phyloP scores from a whole-genome alignment of 768 basidiomycete genomes.

The Melanogaster broomeanus region DNA sequence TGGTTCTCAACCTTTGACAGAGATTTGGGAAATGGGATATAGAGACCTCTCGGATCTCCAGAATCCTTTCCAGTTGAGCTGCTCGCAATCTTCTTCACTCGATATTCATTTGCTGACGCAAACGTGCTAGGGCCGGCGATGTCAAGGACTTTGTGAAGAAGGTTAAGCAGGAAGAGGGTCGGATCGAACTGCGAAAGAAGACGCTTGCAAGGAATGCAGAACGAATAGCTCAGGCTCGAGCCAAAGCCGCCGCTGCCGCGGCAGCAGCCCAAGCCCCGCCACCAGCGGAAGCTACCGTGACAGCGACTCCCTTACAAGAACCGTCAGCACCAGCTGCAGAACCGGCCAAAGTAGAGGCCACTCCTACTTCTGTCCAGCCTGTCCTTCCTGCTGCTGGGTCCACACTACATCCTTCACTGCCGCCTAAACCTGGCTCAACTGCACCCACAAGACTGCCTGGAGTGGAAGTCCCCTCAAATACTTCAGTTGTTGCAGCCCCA shows the following conservation, averaged over 20 bases:
- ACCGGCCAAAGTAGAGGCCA: slow-evolving; percentile 21
- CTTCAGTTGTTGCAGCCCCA: slow-evolving; percentile 9
- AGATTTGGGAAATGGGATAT: slow-evolving; percentile 86
- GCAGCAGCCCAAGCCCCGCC: slow-evolving; percentile 21
- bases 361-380: background rate
- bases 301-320: slow-evolving; percentile 17
- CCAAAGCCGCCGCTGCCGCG: slow-evolving; percentile 42
- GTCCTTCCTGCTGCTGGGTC: slow-evolving; percentile 31
- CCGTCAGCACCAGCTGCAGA: slow-evolving; percentile 10
- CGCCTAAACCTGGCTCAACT: slow-evolving; percentile 62
- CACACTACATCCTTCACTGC: slow-evolving; percentile 67
- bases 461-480: slow-evolving; percentile 32
- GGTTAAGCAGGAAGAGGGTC: slow-evolving; percentile 63
- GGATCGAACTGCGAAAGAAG: slow-evolving; percentile 54
- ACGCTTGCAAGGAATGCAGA: slow-evolving; percentile 40
- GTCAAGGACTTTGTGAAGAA: slow-evolving; percentile 75
- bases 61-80: slow-evolving; percentile 64
- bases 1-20: slow-evolving; percentile 72
- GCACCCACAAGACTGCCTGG: slow-evolving; percentile 33
- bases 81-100: slow-evolving; percentile 5
- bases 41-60: slow-evolving; percentile 61
- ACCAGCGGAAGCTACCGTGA: slow-evolving; percentile 19
- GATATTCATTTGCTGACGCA: slow-evolving; percentile 1
- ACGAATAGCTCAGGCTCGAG: slow-evolving; percentile 39
- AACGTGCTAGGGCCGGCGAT: slow-evolving; percentile 57